phyloP scores from a whole-genome alignment of 371 early-diverging fungal species.

The Syncephalastrum contaminatum region DNA sequence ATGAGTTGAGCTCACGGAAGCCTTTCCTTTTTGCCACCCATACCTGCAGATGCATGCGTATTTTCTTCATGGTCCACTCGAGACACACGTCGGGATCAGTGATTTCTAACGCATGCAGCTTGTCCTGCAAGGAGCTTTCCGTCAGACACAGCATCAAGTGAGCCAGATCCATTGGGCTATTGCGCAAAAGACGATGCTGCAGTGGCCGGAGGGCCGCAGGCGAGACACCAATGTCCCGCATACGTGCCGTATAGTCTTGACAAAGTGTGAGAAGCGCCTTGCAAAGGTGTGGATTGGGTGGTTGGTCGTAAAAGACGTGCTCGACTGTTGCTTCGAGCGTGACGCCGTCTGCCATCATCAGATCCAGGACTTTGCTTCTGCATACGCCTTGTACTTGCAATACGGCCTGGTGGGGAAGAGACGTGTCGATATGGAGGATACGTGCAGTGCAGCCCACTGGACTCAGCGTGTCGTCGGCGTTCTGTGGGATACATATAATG shows the following conservation, averaged over 20 bases:
- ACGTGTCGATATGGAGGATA: conserved; percentile 19
- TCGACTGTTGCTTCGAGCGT: conserved; percentile 15
- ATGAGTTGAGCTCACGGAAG: not conserved
- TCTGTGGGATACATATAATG: conserved; percentile 28
- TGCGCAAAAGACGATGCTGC: conserved; percentile 40
- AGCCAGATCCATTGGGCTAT: conserved; percentile 40
- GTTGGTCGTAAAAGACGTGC: conserved; percentile 10
- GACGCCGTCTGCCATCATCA: conserved; percentile 14
- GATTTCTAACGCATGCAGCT: conserved; percentile 58
- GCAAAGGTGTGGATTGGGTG: not conserved
- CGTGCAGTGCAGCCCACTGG: conserved; percentile 30
- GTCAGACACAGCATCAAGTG: conserved; percentile 68
- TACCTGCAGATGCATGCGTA: conserved; percentile 75
- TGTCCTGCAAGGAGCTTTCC: conserved; percentile 66
- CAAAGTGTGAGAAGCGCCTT: conserved; percentile 48
- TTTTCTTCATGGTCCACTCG: conserved; percentile 45
- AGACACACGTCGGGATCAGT: conserved; percentile 57
- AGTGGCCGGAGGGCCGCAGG: conserved; percentile 60
- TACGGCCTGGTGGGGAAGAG: conserved; percentile 18
- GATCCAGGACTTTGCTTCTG: conserved; percentile 27
- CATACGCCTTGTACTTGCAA: conserved; percentile 36
- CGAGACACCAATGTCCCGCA: conserved; percentile 66
- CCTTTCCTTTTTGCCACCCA: conserved; percentile 4
- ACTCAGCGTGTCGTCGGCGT: conserved; percentile 10
- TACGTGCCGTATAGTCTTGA: conserved; percentile 48